Percentiles rank a stretch among this genome's conserved stretches.
Evolutionary conservation across 768 basidiomycete species (phyloP).

Genomic region (Mycena epipterygia): DNA sequence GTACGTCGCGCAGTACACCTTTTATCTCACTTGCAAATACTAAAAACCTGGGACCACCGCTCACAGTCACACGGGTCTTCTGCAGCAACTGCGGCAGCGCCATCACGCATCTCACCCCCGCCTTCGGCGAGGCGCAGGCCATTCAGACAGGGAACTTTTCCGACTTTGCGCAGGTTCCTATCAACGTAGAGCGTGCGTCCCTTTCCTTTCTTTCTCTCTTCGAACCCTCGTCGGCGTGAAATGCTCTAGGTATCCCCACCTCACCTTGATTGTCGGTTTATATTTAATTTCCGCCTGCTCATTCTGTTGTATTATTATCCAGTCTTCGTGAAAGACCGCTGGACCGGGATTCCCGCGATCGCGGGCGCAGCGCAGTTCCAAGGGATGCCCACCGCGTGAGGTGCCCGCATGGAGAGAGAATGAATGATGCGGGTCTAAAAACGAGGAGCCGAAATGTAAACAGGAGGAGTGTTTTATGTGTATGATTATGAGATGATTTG

Average conservation of each 20-base stretch:
- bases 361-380: constrained; percentile 43
- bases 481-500: no score
- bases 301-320: not conserved
- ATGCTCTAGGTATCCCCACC: not conserved
- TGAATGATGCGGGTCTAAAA: no score
- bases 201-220: not conserved
- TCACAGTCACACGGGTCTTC: constrained; percentile 54
- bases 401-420: no score
- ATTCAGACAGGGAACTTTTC: constrained; percentile 55
- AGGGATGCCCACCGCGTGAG: constrained; percentile 40
- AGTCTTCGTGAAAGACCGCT: constrained; percentile 55
- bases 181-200: constrained; percentile 48
- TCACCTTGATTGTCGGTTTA: no score
- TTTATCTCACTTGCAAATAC: not conserved
- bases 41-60: not conserved
- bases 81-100: constrained; percentile 54
- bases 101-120: constrained; percentile 49
- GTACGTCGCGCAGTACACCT: constrained; percentile 37
- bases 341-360: constrained; percentile 42
- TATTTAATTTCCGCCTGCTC: no score
- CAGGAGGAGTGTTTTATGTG: no score
- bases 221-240: not conserved
- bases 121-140: constrained; percentile 51
- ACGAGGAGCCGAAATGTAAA: no score
- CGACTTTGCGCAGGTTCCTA: constrained; percentile 46